Base-by-base conservation (phyloP, 73 alveolate genomes). In the Effrenium voratum region DNA sequence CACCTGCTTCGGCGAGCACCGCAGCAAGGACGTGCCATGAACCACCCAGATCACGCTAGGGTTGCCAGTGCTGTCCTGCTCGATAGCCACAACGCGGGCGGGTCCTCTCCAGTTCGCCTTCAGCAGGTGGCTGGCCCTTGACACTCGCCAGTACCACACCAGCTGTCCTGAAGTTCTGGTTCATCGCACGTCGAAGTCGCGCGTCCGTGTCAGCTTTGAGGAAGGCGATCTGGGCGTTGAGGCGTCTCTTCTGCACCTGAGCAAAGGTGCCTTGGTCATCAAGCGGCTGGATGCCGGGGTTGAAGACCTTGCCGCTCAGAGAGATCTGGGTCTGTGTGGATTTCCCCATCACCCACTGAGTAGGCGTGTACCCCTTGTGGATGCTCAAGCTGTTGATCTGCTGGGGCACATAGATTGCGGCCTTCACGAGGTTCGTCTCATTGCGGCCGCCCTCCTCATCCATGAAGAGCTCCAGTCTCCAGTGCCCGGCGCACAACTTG, bases 81-180 rank as follows among this genome's bases (percentile, higher is more conserved):
- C 77, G 5, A 63, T 63, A 15, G 77, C 77, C 8, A 63, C 77
- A 63, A 63, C 36, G 40, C 77, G 8, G 12, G 77, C 77, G 26
- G 77, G 77, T 15, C 77, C 77, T 15, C 77, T 8, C 77, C 77
- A 63, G 10, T 26, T 26, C 12, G 77, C 22, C 77, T 63, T 63
- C 26, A 15, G 77, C 43, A 63, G 77, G 12, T n/a, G n/a, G n/a
- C 77, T 30, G 5, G 40, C 12, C 26, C 36, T 8, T 15, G 22
- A 10, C 77, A 15, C 26, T 8, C 77, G n/a, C 77, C 77, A 63
- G 26, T 63, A 63, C 86, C 86, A 76, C 40, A 43, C n/a, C 41
- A 38, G 26, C 60, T 76, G 87, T 0, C 87, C 87, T 5, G 40
- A 76, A 76, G 63, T 76, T 76, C 87, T 76, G 87, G 22, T n/a